Percentiles rank a stretch among this genome's conserved stretches.
Evolutionary conservation across 163 green algal genomes (phyloP).

Genomic region (Prototheca cutis): DNA sequence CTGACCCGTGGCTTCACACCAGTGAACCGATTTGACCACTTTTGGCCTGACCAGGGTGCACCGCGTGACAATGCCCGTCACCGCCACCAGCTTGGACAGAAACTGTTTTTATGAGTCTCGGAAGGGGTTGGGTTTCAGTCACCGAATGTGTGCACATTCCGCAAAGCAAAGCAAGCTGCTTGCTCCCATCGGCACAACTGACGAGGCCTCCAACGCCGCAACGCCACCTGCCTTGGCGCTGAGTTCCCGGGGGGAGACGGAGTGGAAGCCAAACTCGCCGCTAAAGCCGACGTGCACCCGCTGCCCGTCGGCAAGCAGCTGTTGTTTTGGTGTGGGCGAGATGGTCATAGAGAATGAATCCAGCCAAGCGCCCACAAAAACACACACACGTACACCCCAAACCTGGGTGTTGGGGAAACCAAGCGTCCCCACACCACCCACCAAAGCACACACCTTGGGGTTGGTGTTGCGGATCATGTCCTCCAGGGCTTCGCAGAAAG

Average conservation of each 20-base stretch:
- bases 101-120: no score
- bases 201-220: no score
- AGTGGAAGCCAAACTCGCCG: conserved; percentile 67
- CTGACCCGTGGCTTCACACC: conserved; percentile 62
- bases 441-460: conserved; percentile 11
- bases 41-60: conserved; percentile 85
- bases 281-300: conserved; percentile 67
- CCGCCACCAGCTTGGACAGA: conserved; percentile 71
- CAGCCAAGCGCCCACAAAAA: no score
- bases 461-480: conserved; percentile 52
- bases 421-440: not conserved
- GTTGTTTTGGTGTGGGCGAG: no score
- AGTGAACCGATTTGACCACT: conserved; percentile 83
- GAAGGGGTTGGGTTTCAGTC: no score
- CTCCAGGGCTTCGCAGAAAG: conserved; percentile 79
- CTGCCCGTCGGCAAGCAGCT: conserved; percentile 22
- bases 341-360: no score
- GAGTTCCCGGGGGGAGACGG: conserved; percentile 76
- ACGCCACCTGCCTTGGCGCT: conserved; percentile 45
- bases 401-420: not conserved
- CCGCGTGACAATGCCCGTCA: conserved; percentile 95
- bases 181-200: no score
- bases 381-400: not conserved
- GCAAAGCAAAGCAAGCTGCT: no score
- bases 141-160: no score